Conservation (phyloP, 73 alveolate genomes). For the Paramecium biaurelia region DNA sequence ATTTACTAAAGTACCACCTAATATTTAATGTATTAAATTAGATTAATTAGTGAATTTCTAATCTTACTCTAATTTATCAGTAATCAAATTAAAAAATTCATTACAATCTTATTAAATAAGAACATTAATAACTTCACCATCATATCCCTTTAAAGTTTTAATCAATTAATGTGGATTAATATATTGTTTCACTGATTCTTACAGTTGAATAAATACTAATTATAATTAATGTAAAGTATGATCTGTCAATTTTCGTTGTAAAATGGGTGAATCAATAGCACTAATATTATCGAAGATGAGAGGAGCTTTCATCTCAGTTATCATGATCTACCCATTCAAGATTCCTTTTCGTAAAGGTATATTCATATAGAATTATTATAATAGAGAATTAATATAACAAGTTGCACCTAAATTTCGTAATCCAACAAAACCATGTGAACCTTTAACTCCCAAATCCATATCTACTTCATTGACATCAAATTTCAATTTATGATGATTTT, state of each 20-base stretch:
- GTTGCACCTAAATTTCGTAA: slow-evolving; percentile 80
- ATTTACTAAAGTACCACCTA: slow-evolving; percentile 73
- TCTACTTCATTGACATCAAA: slow-evolving; percentile 22
- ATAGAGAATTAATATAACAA: slow-evolving; percentile 93
- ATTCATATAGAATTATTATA: slow-evolving; percentile 92
- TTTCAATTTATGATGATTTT: not conserved
- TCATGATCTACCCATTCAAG: slow-evolving; percentile 44
- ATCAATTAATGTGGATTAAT: slow-evolving; percentile 87
- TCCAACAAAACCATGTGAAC: slow-evolving; percentile 71
- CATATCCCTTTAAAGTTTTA: slow-evolving; percentile 78
- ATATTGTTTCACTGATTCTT: slow-evolving; percentile 80
- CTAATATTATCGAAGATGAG: slow-evolving; percentile 21
- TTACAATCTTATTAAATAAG: slow-evolving; percentile 88
- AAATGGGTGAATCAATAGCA: not conserved
- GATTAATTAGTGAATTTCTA: slow-evolving; percentile 82
- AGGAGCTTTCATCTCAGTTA: not conserved
- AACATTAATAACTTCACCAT: slow-evolving; percentile 81
- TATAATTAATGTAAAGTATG: slow-evolving; percentile 84
- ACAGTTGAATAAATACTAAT: slow-evolving; percentile 82
- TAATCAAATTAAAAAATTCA: slow-evolving; percentile 87
- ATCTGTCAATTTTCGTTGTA: slow-evolving; percentile 61
- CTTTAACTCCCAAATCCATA: slow-evolving; percentile 43
- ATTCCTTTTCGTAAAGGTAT: slow-evolving; percentile 69
- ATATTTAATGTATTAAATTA: slow-evolving; percentile 69
- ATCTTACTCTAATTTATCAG: slow-evolving; percentile 89